Percentiles rank a stretch among this genome's conserved stretches.
phyloP scores from a whole-genome alignment of 2,329 filamentous ascomycete genomes.

The Fusarium goolgardi region DNA sequence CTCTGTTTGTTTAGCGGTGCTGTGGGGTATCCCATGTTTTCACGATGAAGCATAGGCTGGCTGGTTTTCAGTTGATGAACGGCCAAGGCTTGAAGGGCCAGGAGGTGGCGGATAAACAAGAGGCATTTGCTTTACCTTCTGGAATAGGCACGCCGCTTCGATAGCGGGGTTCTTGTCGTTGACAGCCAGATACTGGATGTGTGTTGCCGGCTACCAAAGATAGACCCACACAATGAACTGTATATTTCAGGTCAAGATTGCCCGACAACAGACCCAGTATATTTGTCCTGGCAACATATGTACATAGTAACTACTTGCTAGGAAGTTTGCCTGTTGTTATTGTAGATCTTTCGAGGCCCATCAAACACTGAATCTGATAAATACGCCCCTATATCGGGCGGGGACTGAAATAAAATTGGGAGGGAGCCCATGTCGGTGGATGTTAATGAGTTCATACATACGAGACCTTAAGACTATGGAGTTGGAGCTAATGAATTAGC shows the following conservation, averaged over 20 bases:
- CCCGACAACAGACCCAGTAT: not conserved
- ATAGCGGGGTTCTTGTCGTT: constrained; percentile 25
- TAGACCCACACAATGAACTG: not conserved
- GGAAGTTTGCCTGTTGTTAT: not conserved
- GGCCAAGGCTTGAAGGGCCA: not conserved
- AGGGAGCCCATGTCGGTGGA: constrained; percentile 24
- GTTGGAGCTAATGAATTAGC: constrained; percentile 5
- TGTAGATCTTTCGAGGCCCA: constrained; percentile 15
- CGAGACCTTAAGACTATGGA: not conserved
- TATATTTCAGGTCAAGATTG: not conserved
- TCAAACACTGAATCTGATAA: not conserved
- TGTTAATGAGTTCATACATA: constrained; percentile 12
- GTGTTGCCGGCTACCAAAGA: not conserved
- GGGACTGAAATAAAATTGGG: constrained; percentile 35
- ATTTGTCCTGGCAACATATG: constrained; percentile 11
- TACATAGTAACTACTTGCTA: not conserved
- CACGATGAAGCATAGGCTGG: not conserved
- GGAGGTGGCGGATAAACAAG: not conserved
- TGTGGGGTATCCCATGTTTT: not conserved
- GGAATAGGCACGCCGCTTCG: constrained; percentile 30
- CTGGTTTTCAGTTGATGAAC: not conserved
- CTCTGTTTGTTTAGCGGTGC: not conserved
- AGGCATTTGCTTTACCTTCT: constrained; percentile 25
- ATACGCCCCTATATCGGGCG: constrained; percentile 12
- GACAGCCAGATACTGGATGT: not conserved